Conservation (phyloP, 441 rosid species). For the Erodium chrysanthum region DNA sequence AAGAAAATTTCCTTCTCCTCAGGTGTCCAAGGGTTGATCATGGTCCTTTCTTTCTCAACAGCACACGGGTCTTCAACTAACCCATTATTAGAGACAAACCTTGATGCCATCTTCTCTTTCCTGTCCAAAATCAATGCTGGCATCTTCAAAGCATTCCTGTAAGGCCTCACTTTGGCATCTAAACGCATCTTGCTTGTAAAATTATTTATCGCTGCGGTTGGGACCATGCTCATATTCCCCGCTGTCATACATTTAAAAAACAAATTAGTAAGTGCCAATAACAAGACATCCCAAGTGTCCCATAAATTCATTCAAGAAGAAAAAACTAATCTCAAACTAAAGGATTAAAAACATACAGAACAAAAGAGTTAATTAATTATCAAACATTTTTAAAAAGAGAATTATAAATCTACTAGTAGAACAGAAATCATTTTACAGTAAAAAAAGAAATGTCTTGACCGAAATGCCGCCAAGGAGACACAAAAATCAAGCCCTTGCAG, state of each 20-base stretch:
- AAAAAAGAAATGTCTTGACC: background rate
- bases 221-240: constrained; percentile 44
- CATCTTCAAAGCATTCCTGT: constrained; percentile 65
- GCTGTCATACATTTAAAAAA: constrained; percentile 23
- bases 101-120: constrained; percentile 51
- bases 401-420: background rate
- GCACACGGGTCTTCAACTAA: constrained; percentile 83
- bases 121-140: constrained; percentile 75
- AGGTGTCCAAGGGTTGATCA: constrained; percentile 48
- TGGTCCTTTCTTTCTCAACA: constrained; percentile 70
- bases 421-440: background rate
- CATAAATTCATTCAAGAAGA: background rate
- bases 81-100: constrained; percentile 69
- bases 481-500: background rate
- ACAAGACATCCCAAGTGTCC: background rate
- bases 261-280: background rate
- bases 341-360: background rate
- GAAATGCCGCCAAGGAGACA: background rate
- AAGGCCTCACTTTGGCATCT: constrained; percentile 34
- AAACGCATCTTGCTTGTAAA: constrained; percentile 52
- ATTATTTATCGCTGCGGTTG: constrained; percentile 40
- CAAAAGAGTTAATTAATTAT: background rate
- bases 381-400: background rate
- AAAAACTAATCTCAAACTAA: background rate
- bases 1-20: constrained; percentile 76